Conservation (phyloP, 2,329 filamentous ascomycete species). For the Drechslerella coelobrocha region DNA sequence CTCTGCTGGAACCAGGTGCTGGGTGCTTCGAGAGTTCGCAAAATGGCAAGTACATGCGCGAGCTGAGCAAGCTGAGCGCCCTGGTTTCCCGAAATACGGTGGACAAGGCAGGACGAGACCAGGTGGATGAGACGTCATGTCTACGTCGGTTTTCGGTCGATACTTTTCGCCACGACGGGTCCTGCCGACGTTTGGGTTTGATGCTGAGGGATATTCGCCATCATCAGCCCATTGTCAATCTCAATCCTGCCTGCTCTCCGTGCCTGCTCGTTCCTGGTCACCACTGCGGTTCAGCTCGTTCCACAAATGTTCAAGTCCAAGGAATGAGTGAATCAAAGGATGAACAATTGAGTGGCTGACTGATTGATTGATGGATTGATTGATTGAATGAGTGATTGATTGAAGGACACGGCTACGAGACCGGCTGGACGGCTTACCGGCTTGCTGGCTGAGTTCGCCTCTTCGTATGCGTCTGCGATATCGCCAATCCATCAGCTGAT, state of each 20-base stretch:
- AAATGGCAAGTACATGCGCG: slow-evolving; percentile 1
- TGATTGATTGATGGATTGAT: too few species aligned
- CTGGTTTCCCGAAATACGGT: slow-evolving; percentile 8
- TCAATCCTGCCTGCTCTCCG: background rate
- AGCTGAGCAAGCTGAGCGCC: background rate
- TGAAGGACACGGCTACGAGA: too few species aligned
- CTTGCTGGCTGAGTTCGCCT: background rate
- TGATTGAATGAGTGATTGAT: too few species aligned
- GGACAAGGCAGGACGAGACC: background rate
- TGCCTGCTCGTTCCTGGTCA: too few species aligned
- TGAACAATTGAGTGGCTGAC: too few species aligned
- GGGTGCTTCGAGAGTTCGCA: background rate
- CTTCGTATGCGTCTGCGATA: slow-evolving; percentile 24
- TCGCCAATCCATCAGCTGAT: slow-evolving; percentile 14
- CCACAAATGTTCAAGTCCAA: too few species aligned
- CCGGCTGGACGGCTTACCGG: too few species aligned
- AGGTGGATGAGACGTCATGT: slow-evolving; percentile 4
- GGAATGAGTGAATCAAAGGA: too few species aligned
- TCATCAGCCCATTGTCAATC: too few species aligned
- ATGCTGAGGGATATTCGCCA: too few species aligned
- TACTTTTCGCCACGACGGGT: background rate
- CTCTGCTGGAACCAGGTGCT: background rate
- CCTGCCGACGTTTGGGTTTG: background rate
- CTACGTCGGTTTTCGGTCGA: background rate
- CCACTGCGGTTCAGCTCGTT: too few species aligned